Base-by-base conservation (phyloP, 2,329 filamentous ascomycete genomes). In the Rutstroemia sp. region DNA sequence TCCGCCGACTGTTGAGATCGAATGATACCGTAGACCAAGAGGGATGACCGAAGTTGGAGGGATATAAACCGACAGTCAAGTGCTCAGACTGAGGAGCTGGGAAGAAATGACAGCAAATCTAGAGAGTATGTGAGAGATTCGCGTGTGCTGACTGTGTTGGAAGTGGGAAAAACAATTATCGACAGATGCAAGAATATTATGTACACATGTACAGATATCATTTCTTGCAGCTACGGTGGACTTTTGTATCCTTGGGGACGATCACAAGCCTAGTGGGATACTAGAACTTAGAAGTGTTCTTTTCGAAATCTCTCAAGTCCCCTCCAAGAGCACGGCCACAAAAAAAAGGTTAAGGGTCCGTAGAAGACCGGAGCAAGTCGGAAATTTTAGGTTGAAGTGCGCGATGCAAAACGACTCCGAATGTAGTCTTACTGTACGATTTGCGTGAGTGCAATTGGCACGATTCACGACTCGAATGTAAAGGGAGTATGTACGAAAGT, bases 31-130 rank as follows among this genome's bases (percentile, higher is more conserved):
- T 12, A 19, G 23, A 42, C 21, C 7, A 21, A 47, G 21, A 14
- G 37, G 6, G 18, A 8, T 2, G 21, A 8, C 12, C 8, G 51
- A 19, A 27, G 47, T 23, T 4, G 10, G 18, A 14, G 18, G 44
- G 25, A n/a, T 34, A n/a, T 12, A 44, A 23, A 5, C 25, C 16
- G 27, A 51, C 23, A 7, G 51, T 49, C 44, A 44, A 34, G 10
- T 45, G 47, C 46, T 51, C 47, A 21, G 19, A 6, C 27, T 27
- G 30, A 8, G 49, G 47, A 79, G 58, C 27, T 25, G 23, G 12
- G 51, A 19, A 37, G 23, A 18, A 38, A 25, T 27, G 23, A 55
- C 38, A 50, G 14, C 18, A 34, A 1, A 19, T 23, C 38, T 12
- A 7, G 21, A 19, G n/a, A 21, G 30, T 49, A 21, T 6, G 41